These are phyloP conservation scores for Nakazawaea molendinolei DNA, from an alignment of 805 yeast species.

Conservation along the genomic window DNA sequence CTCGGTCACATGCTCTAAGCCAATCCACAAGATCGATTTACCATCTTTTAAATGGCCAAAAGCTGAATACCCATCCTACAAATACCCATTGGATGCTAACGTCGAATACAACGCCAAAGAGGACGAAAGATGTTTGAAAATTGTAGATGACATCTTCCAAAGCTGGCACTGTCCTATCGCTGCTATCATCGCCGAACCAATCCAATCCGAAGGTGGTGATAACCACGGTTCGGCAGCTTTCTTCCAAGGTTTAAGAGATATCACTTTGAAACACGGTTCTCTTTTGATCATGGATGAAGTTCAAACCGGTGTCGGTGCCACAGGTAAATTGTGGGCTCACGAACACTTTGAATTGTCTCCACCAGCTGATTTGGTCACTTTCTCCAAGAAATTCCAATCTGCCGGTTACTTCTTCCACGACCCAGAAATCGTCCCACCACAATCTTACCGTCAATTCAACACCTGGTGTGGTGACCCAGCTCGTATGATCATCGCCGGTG, in stretches of 20 bases:
- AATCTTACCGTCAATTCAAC: constrained; percentile 65
- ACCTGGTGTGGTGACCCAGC: constrained; percentile 79
- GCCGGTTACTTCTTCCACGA: constrained; percentile 67
- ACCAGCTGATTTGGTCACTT: constrained; percentile 64
- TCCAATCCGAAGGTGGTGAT: constrained; percentile 74
- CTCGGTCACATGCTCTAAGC: constrained; percentile 50
- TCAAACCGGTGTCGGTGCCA: constrained; percentile 70
- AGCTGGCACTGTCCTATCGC: constrained; percentile 39
- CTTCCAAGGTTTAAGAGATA: constrained; percentile 56
- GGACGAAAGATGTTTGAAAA: constrained; percentile 40
- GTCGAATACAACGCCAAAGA: constrained; percentile 43
- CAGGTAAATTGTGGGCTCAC: constrained; percentile 70
- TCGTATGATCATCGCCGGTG: constrained; percentile 55
- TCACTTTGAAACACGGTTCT: constrained; percentile 50
- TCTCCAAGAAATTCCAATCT: constrained; percentile 67
- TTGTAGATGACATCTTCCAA: constrained; percentile 33
- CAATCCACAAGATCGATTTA: constrained; percentile 50
- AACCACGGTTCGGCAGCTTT: constrained; percentile 59
- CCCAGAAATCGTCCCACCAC: constrained; percentile 49
- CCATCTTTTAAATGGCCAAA: constrained; percentile 58
- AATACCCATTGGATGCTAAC: constrained; percentile 74
- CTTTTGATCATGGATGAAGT: constrained; percentile 67
- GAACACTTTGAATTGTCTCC: constrained; percentile 58
- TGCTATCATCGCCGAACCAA: constrained; percentile 51
- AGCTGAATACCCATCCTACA: constrained; percentile 67